These are phyloP conservation scores for Madurella fahalii DNA, from an alignment of 2,329 filamentous ascomycete species.

Conservation along the genomic window DNA sequence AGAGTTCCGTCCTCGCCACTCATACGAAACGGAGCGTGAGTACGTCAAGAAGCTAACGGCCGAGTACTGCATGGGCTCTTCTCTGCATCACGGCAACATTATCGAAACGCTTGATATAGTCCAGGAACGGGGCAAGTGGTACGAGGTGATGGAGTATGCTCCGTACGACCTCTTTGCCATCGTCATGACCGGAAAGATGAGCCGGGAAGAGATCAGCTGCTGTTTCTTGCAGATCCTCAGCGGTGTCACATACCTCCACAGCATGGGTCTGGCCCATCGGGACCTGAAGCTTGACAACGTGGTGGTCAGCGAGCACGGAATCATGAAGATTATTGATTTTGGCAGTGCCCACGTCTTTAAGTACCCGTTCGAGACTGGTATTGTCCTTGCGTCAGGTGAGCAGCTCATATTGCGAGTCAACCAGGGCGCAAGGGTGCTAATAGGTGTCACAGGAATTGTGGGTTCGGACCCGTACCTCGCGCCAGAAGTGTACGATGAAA, in stretches of 20 bases:
- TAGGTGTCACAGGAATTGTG: slow-evolving; percentile 53
- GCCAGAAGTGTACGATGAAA: slow-evolving; percentile 91
- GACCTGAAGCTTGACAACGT: slow-evolving; percentile 98
- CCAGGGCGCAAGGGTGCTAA: neutral
- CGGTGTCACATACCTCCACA: slow-evolving; percentile 90
- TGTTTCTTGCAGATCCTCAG: slow-evolving; percentile 91
- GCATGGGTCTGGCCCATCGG: slow-evolving; percentile 89
- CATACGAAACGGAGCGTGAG: slow-evolving; percentile 89
- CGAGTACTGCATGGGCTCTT: slow-evolving; percentile 97
- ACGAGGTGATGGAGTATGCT: slow-evolving; percentile 98
- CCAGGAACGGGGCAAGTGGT: slow-evolving; percentile 91
- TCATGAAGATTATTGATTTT: slow-evolving; percentile 99
- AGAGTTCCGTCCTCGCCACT: slow-evolving; percentile 87
- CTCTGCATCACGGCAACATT: slow-evolving; percentile 94
- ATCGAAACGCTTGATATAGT: slow-evolving; percentile 97
- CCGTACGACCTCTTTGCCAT: slow-evolving; percentile 95
- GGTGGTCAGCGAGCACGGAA: slow-evolving; percentile 90
- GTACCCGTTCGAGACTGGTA: slow-evolving; percentile 92
- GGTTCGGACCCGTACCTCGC: slow-evolving; percentile 92
- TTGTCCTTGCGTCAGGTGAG: slow-evolving; percentile 76
- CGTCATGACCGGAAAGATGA: slow-evolving; percentile 99
- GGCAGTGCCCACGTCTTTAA: slow-evolving; percentile 95
- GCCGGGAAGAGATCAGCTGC: slow-evolving; percentile 82
- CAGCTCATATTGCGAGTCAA: slow-evolving; percentile 4
- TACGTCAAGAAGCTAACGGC: slow-evolving; percentile 98